Evolutionary conservation across 2,329 filamentous ascomycete species (phyloP).

Genomic region (Cercospora sojina): DNA sequence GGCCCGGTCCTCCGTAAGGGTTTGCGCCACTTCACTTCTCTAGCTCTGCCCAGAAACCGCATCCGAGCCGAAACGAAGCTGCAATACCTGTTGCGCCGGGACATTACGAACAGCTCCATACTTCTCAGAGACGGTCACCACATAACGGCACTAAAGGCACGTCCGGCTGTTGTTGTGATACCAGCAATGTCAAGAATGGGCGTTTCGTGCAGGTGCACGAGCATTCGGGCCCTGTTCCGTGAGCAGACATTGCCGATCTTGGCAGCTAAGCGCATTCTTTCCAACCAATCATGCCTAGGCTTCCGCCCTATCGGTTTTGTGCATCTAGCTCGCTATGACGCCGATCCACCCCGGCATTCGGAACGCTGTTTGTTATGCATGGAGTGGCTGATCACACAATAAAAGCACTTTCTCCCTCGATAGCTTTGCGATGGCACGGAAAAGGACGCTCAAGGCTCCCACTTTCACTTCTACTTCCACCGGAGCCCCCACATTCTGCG

Average conservation of each 20-base stretch:
- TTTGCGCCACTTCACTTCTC: neutral
- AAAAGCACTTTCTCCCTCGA: constrained; percentile 10
- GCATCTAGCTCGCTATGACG: constrained; percentile 9
- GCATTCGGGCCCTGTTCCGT: neutral
- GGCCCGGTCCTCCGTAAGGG: neutral
- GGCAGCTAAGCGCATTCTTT: neutral
- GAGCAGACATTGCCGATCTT: constrained; percentile 1
- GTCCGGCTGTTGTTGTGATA: neutral
- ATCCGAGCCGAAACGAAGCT: neutral
- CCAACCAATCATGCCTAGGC: neutral
- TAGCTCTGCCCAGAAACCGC: neutral
- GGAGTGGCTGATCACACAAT: constrained; percentile 1
- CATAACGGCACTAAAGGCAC: neutral
- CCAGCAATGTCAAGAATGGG: neutral
- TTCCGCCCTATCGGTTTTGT: constrained; percentile 1
- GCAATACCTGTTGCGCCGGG: neutral
- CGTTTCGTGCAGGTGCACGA: neutral
- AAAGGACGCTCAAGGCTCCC: neutral
- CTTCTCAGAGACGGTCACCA: neutral
- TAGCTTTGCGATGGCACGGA: neutral
- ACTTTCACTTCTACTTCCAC: neutral
- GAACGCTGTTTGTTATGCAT: constrained; percentile 9
- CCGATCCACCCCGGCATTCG: constrained; percentile 7
- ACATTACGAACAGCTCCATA: neutral
- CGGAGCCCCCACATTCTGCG: neutral